These are phyloP conservation scores for Solanum virginianum DNA, from an alignment of 257 asterid genomes.

Conservation along the genomic window DNA sequence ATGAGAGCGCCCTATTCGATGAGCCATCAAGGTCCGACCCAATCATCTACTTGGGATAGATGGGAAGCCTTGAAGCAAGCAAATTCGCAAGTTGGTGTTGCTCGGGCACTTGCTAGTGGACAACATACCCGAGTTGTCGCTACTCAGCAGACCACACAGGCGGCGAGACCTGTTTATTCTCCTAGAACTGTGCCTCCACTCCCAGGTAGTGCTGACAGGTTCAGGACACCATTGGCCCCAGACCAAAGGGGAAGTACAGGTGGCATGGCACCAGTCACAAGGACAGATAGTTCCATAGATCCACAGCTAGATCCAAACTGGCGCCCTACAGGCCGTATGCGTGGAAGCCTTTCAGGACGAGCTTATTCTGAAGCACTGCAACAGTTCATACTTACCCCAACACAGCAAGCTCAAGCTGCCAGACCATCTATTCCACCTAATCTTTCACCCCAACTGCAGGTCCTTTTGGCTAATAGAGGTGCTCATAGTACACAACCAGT, in stretches of 20 bases:
- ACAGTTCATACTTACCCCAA: slow-evolving; percentile 31
- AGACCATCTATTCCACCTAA: slow-evolving; percentile 16
- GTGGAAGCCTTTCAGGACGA: slow-evolving; percentile 14
- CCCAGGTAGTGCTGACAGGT: slow-evolving; percentile 13
- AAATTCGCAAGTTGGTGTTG: slow-evolving; percentile 13
- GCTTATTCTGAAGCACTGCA: slow-evolving; percentile 8
- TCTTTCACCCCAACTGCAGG: slow-evolving; percentile 17
- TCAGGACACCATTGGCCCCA: slow-evolving; percentile 4
- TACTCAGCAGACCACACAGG: slow-evolving; percentile 29
- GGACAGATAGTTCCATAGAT: slow-evolving; percentile 6
- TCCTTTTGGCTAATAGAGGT: slow-evolving; percentile 14
- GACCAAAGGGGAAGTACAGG: slow-evolving; percentile 20
- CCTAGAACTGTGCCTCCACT: slow-evolving; percentile 17
- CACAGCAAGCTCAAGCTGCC: slow-evolving; percentile 31
- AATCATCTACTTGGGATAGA: slow-evolving; percentile 10
- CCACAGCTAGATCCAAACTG: slow-evolving; percentile 14
- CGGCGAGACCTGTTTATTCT: slow-evolving; percentile 11
- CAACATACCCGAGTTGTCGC: slow-evolving; percentile 26
- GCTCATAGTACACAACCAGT: slow-evolving; percentile 5
- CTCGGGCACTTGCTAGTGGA: slow-evolving; percentile 4
- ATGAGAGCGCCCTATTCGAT: slow-evolving; percentile 13
- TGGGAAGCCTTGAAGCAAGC: slow-evolving; percentile 4
- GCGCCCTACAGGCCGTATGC: slow-evolving; percentile 18
- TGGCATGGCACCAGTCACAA: slow-evolving; percentile 15
- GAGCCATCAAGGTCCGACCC: slow-evolving; percentile 16